These are phyloP conservation scores for Penicillium capsulatum DNA, from an alignment of 2,329 filamentous ascomycete species.

Conservation along the genomic window DNA sequence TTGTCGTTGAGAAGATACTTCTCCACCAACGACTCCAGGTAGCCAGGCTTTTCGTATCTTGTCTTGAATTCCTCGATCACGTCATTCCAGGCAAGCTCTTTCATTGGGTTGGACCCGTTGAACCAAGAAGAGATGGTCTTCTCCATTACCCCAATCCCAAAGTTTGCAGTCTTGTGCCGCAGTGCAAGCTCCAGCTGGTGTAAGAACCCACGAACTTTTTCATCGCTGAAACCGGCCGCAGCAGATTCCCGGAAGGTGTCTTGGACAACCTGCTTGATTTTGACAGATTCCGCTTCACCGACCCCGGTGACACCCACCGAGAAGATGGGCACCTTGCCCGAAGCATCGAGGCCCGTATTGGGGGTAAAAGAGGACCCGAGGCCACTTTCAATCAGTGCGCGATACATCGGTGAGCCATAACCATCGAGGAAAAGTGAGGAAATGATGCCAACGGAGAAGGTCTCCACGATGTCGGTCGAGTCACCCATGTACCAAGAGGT, in stretches of 20 bases:
- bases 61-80: slow-evolving; percentile 78
- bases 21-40: slow-evolving; percentile 78
- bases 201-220: slow-evolving; percentile 88
- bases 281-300: slow-evolving; percentile 69
- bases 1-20: slow-evolving; percentile 88
- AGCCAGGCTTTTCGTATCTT: slow-evolving; percentile 68
- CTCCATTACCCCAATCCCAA: slow-evolving; percentile 86
- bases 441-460: slow-evolving; percentile 78
- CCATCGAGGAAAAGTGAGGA: slow-evolving; percentile 85
- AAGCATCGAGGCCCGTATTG: slow-evolving; percentile 86
- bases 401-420: slow-evolving; percentile 90
- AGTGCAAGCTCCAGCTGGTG: slow-evolving; percentile 90
- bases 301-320: slow-evolving; percentile 91
- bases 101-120: slow-evolving; percentile 87
- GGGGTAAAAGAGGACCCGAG: slow-evolving; percentile 91
- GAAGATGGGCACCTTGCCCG: slow-evolving; percentile 73
- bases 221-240: slow-evolving; percentile 75
- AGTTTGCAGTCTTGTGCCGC: slow-evolving; percentile 95
- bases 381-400: slow-evolving; percentile 79
- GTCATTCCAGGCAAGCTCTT: slow-evolving; percentile 86
- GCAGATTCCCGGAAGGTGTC: slow-evolving; percentile 67
- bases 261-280: slow-evolving; percentile 69
- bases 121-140: slow-evolving; percentile 91
- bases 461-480: slow-evolving; percentile 75
- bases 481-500: slow-evolving; percentile 89